Percentiles rank a stretch among this genome's conserved stretches.
Conservation (phyloP, 345 rosid genomes). For the Lepidium africanum region DNA sequence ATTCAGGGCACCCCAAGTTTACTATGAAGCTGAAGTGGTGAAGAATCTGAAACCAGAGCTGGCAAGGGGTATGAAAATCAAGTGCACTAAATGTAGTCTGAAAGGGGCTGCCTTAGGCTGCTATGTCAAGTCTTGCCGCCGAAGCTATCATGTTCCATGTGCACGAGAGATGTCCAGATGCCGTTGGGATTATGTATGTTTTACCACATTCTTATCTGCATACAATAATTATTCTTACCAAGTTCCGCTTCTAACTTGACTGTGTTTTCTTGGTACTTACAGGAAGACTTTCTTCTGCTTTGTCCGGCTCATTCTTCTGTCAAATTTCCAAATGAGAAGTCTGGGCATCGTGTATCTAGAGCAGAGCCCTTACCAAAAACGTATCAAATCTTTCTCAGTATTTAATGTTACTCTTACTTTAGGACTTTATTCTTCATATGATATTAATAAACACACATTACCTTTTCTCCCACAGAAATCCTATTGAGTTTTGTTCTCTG, state of each 20-base stretch:
- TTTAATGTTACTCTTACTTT: not conserved
- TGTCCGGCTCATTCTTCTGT: slow-evolving; percentile 67
- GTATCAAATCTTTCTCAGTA: not conserved
- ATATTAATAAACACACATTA: not conserved
- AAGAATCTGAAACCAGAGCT: slow-evolving; percentile 70
- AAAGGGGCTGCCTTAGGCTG: slow-evolving; percentile 94
- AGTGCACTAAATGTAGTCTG: slow-evolving; percentile 57
- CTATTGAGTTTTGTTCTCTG: slow-evolving; percentile 24
- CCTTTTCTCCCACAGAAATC: slow-evolving; percentile 33
- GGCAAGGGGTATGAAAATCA: slow-evolving; percentile 69
- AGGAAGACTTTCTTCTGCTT: slow-evolving; percentile 63
- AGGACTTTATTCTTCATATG: not conserved
- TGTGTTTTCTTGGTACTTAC: slow-evolving; percentile 18
- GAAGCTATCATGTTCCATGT: slow-evolving; percentile 79
- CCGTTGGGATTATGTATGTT: slow-evolving; percentile 69
- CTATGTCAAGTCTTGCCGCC: slow-evolving; percentile 60
- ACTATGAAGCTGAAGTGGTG: slow-evolving; percentile 47
- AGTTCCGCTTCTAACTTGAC: not conserved
- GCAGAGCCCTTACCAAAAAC: not conserved
- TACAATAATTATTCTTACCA: not conserved
- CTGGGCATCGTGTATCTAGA: not conserved
- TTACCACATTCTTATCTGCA: not conserved
- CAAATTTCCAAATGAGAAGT: slow-evolving; percentile 63
- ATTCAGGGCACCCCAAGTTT: slow-evolving; percentile 79
- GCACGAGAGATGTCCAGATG: slow-evolving; percentile 49